phyloP scores from a whole-genome alignment of 2,329 filamentous ascomycete species.

The Mollisia scopiformis region DNA sequence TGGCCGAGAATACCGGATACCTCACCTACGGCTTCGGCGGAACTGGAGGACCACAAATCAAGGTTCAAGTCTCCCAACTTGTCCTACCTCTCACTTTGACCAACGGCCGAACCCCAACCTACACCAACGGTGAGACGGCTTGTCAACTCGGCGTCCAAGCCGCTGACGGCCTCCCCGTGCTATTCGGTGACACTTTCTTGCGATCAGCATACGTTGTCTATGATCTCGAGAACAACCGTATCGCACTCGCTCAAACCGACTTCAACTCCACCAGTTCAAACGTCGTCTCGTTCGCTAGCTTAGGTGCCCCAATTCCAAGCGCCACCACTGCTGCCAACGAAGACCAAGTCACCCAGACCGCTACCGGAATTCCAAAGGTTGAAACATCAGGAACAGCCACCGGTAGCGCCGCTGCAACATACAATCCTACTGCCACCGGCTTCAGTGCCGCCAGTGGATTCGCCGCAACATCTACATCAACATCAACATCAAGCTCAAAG shows the following conservation, averaged over 20 bases:
- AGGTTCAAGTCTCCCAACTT: slow-evolving; percentile 50
- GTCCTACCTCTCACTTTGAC: slow-evolving; percentile 38
- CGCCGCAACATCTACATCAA: slow-evolving; percentile 7
- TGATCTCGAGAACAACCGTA: slow-evolving; percentile 53
- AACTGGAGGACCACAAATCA: slow-evolving; percentile 45
- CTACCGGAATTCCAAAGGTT: slow-evolving; percentile 30
- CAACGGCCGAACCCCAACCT: slow-evolving; percentile 37
- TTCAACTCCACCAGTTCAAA: slow-evolving; percentile 43
- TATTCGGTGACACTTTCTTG: slow-evolving; percentile 57
- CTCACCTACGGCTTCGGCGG: slow-evolving; percentile 54
- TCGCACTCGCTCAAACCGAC: slow-evolving; percentile 53
- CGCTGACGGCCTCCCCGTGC: slow-evolving; percentile 31
- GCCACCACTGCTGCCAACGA: slow-evolving; percentile 28
- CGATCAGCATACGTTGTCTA: slow-evolving; percentile 58
- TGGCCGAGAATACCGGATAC: slow-evolving; percentile 41
- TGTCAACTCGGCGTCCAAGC: slow-evolving; percentile 60
- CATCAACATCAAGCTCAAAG: slow-evolving; percentile 19
- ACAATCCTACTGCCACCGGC: slow-evolving; percentile 30
- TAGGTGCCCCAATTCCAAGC: slow-evolving; percentile 33
- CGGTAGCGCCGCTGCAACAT: slow-evolving; percentile 23
- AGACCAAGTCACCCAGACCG: slow-evolving; percentile 32
- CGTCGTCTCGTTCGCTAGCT: slow-evolving; percentile 33
- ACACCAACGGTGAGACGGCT: slow-evolving; percentile 34
- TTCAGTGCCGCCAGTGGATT: slow-evolving; percentile 35
- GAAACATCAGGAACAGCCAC: slow-evolving; percentile 17